Evolutionary conservation across 2,329 filamentous ascomycete genomes (phyloP).

Genomic region (Colletotrichum musicola): DNA sequence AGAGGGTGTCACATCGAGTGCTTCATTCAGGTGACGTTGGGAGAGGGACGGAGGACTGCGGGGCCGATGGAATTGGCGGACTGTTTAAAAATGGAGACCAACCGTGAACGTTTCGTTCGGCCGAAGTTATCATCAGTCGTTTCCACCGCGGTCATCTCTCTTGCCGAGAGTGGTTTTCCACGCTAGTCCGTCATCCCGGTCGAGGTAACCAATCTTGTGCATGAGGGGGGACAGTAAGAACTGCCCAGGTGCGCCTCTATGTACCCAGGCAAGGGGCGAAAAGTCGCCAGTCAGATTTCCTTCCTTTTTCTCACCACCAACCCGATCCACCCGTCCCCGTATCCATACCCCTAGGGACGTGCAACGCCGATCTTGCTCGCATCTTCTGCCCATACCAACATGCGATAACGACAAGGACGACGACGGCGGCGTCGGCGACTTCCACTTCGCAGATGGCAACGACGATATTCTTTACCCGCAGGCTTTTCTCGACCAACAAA

Average conservation of each 20-base stretch:
- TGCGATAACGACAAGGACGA: background rate
- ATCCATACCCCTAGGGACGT: background rate
- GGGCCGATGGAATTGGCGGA: background rate
- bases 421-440: too few relatives aligned
- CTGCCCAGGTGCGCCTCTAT: background rate
- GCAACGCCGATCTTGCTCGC: slow-evolving; percentile 8
- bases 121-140: slow-evolving; percentile 13
- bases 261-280: slow-evolving; percentile 7
- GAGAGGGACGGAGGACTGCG: background rate
- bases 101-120: background rate
- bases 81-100: slow-evolving; percentile 17
- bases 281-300: slow-evolving; percentile 14
- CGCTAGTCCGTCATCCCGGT: slow-evolving; percentile 21
- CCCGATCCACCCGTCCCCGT: slow-evolving; percentile 15
- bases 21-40: background rate
- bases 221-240: background rate
- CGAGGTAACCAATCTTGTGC: slow-evolving; percentile 8
- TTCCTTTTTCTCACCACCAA: slow-evolving; percentile 12
- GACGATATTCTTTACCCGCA: slow-evolving; percentile 13
- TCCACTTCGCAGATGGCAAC: slow-evolving; percentile 4
- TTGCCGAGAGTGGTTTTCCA: slow-evolving; percentile 25
- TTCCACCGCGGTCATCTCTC: slow-evolving; percentile 17
- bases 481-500: slow-evolving; percentile 15
- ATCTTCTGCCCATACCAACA: slow-evolving; percentile 5
- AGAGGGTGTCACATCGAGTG: background rate